A percentile compares a stretch with the other conserved stretches of the same genome.
These are phyloP conservation scores for Phylloboletellus chloephorus DNA, from an alignment of 1,284 basidiomycete genomes.

Conservation along the genomic window DNA sequence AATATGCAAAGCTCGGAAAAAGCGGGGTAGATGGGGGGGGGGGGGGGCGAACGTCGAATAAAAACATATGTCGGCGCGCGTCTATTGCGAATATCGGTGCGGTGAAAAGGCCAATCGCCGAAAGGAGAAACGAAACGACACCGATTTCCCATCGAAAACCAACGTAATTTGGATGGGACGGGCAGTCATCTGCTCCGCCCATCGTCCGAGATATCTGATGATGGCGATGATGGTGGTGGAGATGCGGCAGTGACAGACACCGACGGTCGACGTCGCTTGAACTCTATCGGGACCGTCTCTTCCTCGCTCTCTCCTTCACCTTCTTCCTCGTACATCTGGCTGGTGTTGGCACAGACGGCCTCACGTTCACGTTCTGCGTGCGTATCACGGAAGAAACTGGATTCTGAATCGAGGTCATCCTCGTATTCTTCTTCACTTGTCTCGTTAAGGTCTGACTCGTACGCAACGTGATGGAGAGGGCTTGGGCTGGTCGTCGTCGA, in stretches of 20 bases:
- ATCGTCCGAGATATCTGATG: constrained; percentile 19
- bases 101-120: constrained; percentile 13
- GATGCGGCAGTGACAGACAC: constrained; percentile 28
- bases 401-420: constrained; percentile 30
- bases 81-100: constrained; percentile 22
- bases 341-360: constrained; percentile 26
- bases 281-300: constrained; percentile 32
- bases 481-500: constrained; percentile 39
- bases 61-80: constrained; percentile 10
- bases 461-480: constrained; percentile 37
- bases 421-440: constrained; percentile 32
- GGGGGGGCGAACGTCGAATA: background rate
- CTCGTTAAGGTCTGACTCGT: constrained; percentile 28
- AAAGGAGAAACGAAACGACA: constrained; percentile 3
- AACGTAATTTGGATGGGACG: constrained; percentile 17
- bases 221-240: constrained; percentile 23
- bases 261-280: constrained; percentile 36
- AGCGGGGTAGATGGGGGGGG: constrained; percentile 1
- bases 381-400: constrained; percentile 33
- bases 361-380: constrained; percentile 22
- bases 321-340: constrained; percentile 31
- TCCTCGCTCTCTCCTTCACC: constrained; percentile 36
- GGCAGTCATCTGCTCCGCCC: constrained; percentile 9
- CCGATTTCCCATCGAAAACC: constrained; percentile 10
- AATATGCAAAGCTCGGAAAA: background rate